Evolutionary conservation across 208 protist species (phyloP).

Genomic region (Trypanosoma melophagium): DNA sequence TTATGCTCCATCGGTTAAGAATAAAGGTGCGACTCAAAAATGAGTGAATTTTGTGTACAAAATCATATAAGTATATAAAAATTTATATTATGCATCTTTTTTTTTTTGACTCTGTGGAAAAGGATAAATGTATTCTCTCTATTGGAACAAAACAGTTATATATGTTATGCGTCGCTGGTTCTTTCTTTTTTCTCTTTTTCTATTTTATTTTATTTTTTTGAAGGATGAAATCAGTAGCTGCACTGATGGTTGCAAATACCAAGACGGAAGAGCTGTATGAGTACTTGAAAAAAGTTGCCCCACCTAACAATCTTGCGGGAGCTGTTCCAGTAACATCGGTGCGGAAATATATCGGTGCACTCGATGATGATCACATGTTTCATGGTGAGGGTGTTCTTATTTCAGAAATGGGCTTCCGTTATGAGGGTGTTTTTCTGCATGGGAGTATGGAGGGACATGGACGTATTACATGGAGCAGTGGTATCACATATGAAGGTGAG

Average conservation of each 20-base stretch:
- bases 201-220: constrained; percentile 4
- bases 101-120: background rate
- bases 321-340: constrained; percentile 17
- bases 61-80: background rate
- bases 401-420: constrained; percentile 68
- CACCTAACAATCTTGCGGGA: background rate
- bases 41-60: background rate
- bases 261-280: constrained; percentile 12
- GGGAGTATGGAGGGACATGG: constrained; percentile 59
- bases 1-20: constrained; percentile 21
- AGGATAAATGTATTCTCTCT: background rate
- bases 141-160: background rate
- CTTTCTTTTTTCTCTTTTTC: constrained; percentile 2
- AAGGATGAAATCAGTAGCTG: background rate
- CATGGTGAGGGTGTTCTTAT: constrained; percentile 46
- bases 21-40: background rate
- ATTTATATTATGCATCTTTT: background rate
- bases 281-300: constrained; percentile 18
- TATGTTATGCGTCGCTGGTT: background rate
- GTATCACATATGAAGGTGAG: constrained; percentile 46
- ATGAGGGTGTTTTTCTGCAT: constrained; percentile 45
- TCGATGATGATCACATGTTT: constrained; percentile 27
- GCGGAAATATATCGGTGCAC: constrained; percentile 24
- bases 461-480: constrained; percentile 49
- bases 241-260: constrained; percentile 3